These are phyloP conservation scores for Entomophthora muscae DNA, from an alignment of 371 early-diverging fungal species.

Conservation along the genomic window DNA sequence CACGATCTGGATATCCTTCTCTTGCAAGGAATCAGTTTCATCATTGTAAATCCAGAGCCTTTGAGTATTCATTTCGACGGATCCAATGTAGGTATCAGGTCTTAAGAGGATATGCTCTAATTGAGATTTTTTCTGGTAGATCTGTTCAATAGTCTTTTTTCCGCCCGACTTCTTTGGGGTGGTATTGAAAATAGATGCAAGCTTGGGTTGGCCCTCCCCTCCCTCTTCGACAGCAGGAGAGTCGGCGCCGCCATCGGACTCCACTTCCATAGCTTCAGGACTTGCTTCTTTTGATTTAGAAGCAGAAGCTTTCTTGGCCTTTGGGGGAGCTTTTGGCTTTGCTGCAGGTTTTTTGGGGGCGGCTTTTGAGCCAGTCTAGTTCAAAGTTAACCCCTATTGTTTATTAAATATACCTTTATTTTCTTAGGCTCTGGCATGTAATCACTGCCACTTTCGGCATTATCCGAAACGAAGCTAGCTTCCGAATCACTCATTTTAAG, in stretches of 20 bases:
- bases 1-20: conserved; percentile 55
- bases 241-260: background rate
- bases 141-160: conserved; percentile 67
- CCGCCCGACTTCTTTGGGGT: background rate
- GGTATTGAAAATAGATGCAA: background rate
- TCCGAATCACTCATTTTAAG: background rate
- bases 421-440: background rate
- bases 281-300: background rate
- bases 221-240: background rate
- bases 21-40: conserved; percentile 40
- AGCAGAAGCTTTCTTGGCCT: background rate
- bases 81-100: conserved; percentile 99
- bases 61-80: conserved; percentile 70
- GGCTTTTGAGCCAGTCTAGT: background rate
- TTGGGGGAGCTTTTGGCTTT: background rate
- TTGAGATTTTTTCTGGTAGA: conserved; percentile 97
- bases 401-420: background rate
- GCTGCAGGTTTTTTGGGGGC: background rate
- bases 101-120: conserved; percentile 97
- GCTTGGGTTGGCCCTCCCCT: background rate
- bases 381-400: background rate
- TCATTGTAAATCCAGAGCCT: conserved; percentile 70
- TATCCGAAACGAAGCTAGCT: background rate
- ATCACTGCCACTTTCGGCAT: background rate
- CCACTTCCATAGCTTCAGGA: background rate